These are phyloP conservation scores for Leucosporidium yakuticum DNA, from an alignment of 768 basidiomycete species.

Conservation along the genomic window DNA sequence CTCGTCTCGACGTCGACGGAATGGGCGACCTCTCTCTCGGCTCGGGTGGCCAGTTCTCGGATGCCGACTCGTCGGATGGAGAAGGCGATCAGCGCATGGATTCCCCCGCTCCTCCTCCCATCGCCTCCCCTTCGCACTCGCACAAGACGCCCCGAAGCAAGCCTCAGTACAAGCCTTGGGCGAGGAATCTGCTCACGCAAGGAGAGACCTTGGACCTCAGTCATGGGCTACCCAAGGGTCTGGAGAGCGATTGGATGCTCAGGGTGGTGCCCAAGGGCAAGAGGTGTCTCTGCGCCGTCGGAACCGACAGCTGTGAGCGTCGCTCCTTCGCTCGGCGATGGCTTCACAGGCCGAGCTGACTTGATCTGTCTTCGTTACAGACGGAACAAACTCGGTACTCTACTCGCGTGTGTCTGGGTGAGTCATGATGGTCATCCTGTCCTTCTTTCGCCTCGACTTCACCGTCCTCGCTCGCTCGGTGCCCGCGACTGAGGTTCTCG, in stretches of 20 bases:
- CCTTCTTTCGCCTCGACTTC: conserved; percentile 6
- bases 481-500: no score
- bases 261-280: conserved; percentile 28
- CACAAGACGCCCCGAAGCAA: conserved; percentile 5
- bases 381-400: conserved; percentile 22
- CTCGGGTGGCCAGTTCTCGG: not conserved
- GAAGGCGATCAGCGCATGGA: not conserved
- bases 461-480: no score
- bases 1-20: conserved; percentile 11
- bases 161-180: conserved; percentile 22
- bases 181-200: conserved; percentile 20
- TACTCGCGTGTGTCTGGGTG: conserved; percentile 25
- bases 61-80: not conserved
- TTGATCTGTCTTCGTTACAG: not conserved
- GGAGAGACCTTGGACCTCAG: conserved; percentile 26
- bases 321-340: not conserved
- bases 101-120: not conserved
- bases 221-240: conserved; percentile 7
- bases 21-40: conserved; percentile 24
- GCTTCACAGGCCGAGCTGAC: not conserved
- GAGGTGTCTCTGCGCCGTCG: conserved; percentile 22
- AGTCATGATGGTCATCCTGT: not conserved
- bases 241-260: conserved; percentile 17
- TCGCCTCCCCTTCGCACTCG: not conserved
- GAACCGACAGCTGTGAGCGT: conserved; percentile 9